phyloP scores from a whole-genome alignment of 192 early-diverging fungal genomes.

The Coemansia sp. region DNA sequence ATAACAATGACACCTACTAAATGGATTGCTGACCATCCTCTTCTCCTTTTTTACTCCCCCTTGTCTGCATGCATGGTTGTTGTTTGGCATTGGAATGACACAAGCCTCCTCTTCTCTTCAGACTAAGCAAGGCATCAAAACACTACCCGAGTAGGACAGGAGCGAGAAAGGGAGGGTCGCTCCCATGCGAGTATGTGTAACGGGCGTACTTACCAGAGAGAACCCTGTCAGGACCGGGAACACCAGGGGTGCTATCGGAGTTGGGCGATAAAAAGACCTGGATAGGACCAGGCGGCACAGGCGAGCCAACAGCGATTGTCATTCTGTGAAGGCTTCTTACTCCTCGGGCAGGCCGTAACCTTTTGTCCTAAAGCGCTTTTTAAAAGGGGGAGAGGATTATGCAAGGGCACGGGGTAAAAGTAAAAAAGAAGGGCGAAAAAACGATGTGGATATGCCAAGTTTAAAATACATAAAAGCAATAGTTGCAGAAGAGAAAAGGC shows the following conservation, averaged over 20 bases:
- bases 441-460: background rate
- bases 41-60: conserved; percentile 6
- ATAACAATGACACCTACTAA: conserved; percentile 1
- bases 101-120: background rate
- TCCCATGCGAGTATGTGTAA: background rate
- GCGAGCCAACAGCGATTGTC: background rate
- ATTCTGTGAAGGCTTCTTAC: background rate
- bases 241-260: background rate
- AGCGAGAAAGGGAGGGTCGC: background rate
- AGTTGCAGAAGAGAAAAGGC: background rate
- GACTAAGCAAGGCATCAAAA: background rate
- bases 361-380: conserved; percentile 2
- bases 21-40: conserved; percentile 8
- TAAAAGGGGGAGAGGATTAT: conserved; percentile 6
- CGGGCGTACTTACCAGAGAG: conserved; percentile 12
- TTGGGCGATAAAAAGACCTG: conserved; percentile 8
- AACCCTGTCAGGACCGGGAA: conserved; percentile 14
- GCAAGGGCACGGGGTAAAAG: background rate
- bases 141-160: background rate
- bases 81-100: conserved; percentile 1
- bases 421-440: background rate
- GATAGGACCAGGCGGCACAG: background rate
- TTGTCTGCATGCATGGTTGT: background rate
- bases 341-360: background rate
- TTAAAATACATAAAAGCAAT: conserved; percentile 3